A percentile compares a stretch with the other conserved stretches of the same genome.
These are phyloP conservation scores for Nakazawaea anatomiae DNA, from an alignment of 805 yeast species.

Conservation along the genomic window DNA sequence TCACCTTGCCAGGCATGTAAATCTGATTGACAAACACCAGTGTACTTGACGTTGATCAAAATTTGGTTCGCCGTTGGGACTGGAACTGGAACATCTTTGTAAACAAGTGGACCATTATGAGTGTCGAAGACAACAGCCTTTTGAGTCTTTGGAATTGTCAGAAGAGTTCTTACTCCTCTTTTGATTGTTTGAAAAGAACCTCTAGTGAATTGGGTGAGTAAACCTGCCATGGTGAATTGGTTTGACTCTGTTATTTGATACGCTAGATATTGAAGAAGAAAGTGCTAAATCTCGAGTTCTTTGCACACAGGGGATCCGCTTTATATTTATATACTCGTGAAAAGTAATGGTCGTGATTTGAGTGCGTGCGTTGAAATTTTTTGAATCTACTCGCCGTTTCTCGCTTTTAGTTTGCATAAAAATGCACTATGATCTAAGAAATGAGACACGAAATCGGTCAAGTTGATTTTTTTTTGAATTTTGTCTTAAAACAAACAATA, in stretches of 20 bases:
- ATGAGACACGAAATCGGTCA: no score
- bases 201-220: not conserved
- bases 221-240: not conserved
- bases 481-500: no score
- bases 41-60: conserved; percentile 51
- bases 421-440: no score
- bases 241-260: not conserved
- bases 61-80: conserved; percentile 51
- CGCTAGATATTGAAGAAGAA: no score
- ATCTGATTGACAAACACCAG: conserved; percentile 65
- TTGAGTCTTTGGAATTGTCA: conserved; percentile 38
- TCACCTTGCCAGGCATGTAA: conserved; percentile 67
- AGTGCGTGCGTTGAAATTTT: no score
- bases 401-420: no score
- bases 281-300: not conserved
- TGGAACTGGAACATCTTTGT: conserved; percentile 54
- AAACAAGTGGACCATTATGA: conserved; percentile 40
- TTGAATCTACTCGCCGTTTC: no score
- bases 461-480: no score
- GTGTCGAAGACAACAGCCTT: conserved; percentile 48
- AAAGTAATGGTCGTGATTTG: no score
- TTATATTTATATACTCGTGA: no score
- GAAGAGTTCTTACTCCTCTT: not conserved
- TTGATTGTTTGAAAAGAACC: not conserved
- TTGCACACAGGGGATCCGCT: no score